Percentiles rank a stretch among this genome's conserved stretches.
These are phyloP conservation scores for Nitzschia inconspicua DNA, from an alignment of 108 stramenopile genomes.

Conservation along the genomic window DNA sequence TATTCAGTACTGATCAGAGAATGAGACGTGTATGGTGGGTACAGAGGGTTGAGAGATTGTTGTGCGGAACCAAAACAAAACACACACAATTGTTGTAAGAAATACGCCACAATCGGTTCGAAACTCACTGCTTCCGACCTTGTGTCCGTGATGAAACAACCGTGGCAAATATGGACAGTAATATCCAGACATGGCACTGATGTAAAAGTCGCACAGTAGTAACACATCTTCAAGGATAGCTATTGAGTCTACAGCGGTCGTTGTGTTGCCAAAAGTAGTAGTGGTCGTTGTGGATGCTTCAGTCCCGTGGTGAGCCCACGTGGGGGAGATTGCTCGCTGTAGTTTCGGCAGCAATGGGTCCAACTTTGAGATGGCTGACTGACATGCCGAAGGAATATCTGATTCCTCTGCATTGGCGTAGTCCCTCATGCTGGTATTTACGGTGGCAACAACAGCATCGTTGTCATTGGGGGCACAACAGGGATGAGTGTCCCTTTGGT, in stretches of 20 bases:
- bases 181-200: slow-evolving; percentile 44
- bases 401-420: background rate
- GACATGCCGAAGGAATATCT: background rate
- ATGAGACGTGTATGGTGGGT: no score
- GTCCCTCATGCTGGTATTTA: no score
- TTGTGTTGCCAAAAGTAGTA: background rate
- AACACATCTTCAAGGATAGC: slow-evolving; percentile 26
- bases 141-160: slow-evolving; percentile 32
- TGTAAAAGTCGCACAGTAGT: slow-evolving; percentile 69
- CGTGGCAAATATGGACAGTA: slow-evolving; percentile 68
- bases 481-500: background rate
- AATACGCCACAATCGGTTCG: no score
- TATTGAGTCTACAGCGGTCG: background rate
- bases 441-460: no score
- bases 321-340: background rate
- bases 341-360: slow-evolving; percentile 4
- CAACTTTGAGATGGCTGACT: background rate
- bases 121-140: no score
- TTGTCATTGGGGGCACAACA: background rate
- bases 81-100: no score
- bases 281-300: background rate
- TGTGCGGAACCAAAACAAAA: no score
- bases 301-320: background rate
- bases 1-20: background rate
- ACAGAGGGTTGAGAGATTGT: no score